These are phyloP conservation scores for Chrysophaeum taylorii DNA, from an alignment of 352 stramenopile species.

Conservation along the genomic window DNA sequence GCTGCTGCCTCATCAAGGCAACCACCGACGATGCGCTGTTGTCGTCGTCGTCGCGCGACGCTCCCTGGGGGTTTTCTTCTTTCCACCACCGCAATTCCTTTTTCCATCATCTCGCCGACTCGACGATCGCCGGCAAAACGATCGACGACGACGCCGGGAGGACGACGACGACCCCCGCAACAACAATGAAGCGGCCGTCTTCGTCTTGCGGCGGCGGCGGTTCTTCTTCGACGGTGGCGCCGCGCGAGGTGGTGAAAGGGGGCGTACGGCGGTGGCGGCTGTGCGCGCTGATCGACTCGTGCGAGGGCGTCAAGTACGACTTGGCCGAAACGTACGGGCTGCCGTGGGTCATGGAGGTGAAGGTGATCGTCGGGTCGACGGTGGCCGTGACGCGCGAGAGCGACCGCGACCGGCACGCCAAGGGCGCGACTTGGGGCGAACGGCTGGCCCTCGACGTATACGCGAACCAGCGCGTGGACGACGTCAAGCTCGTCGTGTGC, in stretches of 20 bases:
- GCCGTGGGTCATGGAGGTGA: not conserved
- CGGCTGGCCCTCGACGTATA: not conserved
- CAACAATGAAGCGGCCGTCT: not conserved
- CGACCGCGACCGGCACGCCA: not conserved
- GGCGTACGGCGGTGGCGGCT: not conserved
- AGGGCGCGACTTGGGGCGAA: not conserved
- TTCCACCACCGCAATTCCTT: too few species aligned
- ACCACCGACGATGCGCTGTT: too few species aligned
- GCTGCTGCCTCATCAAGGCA: too few species aligned
- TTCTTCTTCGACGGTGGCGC: not conserved
- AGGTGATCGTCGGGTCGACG: not conserved
- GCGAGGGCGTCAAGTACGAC: not conserved
- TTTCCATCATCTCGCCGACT: too few species aligned
- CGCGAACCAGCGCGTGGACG: not conserved
- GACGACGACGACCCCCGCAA: not conserved
- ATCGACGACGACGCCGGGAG: not conserved
- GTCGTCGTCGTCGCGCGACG: too few species aligned
- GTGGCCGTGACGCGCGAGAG: not conserved
- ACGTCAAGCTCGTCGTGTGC: not conserved
- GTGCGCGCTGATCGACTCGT: not conserved
- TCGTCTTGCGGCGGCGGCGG: not conserved
- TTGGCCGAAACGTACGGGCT: not conserved
- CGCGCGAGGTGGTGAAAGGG: not conserved
- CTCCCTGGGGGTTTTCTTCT: too few species aligned
- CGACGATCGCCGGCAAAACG: too few species aligned